Evolutionary conservation across 345 rosid genomes (phyloP), one percentile per base, ranked within the genome.

Genomic region (Raphanus raphanistrum): DNA sequence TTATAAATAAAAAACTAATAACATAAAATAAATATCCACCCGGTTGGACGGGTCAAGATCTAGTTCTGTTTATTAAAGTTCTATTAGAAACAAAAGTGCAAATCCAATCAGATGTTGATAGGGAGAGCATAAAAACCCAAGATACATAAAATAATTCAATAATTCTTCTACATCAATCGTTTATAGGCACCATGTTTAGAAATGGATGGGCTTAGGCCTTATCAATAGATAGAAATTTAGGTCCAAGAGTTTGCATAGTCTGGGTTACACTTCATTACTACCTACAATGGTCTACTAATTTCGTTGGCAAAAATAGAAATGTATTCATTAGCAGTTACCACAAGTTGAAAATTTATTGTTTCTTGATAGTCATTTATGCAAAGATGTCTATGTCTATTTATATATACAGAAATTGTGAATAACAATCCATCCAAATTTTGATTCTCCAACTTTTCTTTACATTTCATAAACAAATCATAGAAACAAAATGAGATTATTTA

Each of bases 101-200:
- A 43, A 43, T 43, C 50, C 50, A 43, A 43, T 43, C 50, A 43
- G 50, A 12, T 43, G 50, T 12, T 3, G 4, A 41, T 41, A 45
- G 15, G 0, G 6, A 48, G 54, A 48, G 17, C 2, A 48, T 16
- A 48, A 43, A 43, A 43, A 3, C 50, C 1, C 50, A 43, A 43
- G 50, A 11, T 43, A 48, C 54, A 16, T 6, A 54, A 54, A 54
- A 55, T 72, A 28, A 26, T 28, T 50, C 50, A 17, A 17, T 0
- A 62, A 63, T 4, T 33, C 2, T 43, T 41, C 21, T 15, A 21
- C 26, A 7, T 16, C n/a, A n/a, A n/a, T n/a, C 21, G 28, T 13
- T 21, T 63, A 63, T 73, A 38, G 72, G 73, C 67, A 29, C 32
- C 13, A 75, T 43, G 48, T 31, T 38, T 21, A 67, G 3, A 31